Conservation (phyloP, 371 early-diverging fungal species). For the Umbelopsis sp. region DNA sequence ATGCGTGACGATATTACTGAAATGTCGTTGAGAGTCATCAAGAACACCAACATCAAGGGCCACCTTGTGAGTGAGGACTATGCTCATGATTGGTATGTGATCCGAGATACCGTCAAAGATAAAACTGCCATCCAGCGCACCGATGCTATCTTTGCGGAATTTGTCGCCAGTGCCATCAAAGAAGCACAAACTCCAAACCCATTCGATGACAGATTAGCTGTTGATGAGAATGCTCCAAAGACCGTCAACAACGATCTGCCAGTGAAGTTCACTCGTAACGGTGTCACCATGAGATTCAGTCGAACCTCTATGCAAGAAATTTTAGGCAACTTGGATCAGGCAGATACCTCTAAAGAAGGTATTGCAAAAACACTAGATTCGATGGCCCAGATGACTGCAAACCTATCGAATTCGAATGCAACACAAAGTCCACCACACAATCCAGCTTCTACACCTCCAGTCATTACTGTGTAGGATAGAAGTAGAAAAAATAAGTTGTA, state of each 20-base stretch:
- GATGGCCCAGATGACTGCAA: neutral
- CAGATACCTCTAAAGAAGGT: neutral
- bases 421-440: too few species aligned
- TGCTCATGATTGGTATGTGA: constrained; percentile 48
- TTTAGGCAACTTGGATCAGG: neutral
- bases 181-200: constrained; percentile 18
- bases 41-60: constrained; percentile 29
- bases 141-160: constrained; percentile 33
- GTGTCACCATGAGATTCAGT: neutral
- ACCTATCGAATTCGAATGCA: neutral
- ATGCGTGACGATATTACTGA: constrained; percentile 41
- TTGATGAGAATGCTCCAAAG: neutral
- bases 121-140: constrained; percentile 30
- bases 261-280: neutral
- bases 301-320: neutral
- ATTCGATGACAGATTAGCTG: neutral
- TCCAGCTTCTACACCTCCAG: too few species aligned
- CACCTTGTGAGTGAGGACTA: constrained; percentile 33
- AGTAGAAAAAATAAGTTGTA: too few species aligned
- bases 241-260: neutral
- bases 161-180: constrained; percentile 24
- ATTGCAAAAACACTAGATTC: neutral
- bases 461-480: too few species aligned
- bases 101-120: constrained; percentile 41
- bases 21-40: constrained; percentile 25